phyloP scores from a whole-genome alignment of 2,329 filamentous ascomycete genomes.

The Hymenoscyphus infarciens region DNA sequence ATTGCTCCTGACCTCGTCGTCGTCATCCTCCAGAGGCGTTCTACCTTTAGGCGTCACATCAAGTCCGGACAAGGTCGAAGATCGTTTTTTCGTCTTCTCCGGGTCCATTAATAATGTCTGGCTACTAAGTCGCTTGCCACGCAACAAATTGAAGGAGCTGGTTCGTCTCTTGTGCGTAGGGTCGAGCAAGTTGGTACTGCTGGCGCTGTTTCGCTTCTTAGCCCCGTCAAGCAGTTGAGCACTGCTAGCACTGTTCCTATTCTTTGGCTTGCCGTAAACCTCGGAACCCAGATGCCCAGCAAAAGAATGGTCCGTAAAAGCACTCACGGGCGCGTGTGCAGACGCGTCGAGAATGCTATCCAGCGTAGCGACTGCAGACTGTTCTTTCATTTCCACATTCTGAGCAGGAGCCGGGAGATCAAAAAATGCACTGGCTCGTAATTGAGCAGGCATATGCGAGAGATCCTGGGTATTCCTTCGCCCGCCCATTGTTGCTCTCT shows the following conservation, averaged over 20 bases:
- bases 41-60: slow-evolving; percentile 19
- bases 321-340: slow-evolving; percentile 78
- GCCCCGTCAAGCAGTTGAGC: slow-evolving; percentile 32
- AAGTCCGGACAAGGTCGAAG: slow-evolving; percentile 28
- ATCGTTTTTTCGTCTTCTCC: slow-evolving; percentile 20
- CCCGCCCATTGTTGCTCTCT: slow-evolving; percentile 33
- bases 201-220: slow-evolving; percentile 47
- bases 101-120: slow-evolving; percentile 22
- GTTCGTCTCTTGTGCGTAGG: slow-evolving; percentile 42
- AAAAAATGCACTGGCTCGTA: slow-evolving; percentile 90
- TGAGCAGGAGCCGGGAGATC: slow-evolving; percentile 59
- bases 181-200: slow-evolving; percentile 38
- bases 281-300: slow-evolving; percentile 72
- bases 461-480: slow-evolving; percentile 36
- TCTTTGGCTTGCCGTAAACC: slow-evolving; percentile 62
- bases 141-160: slow-evolving; percentile 47
- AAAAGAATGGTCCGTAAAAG: slow-evolving; percentile 86
- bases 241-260: slow-evolving; percentile 47
- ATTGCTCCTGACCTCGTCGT: slow-evolving; percentile 25
- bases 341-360: slow-evolving; percentile 92
- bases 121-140: slow-evolving; percentile 27
- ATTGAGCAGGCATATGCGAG: slow-evolving; percentile 69
- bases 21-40: slow-evolving; percentile 25
- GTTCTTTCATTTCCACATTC: slow-evolving; percentile 60
- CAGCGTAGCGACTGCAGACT: slow-evolving; percentile 83